Evolutionary conservation across 164 flowering plant species (phyloP).

Genomic region (Sextonia rubra): DNA sequence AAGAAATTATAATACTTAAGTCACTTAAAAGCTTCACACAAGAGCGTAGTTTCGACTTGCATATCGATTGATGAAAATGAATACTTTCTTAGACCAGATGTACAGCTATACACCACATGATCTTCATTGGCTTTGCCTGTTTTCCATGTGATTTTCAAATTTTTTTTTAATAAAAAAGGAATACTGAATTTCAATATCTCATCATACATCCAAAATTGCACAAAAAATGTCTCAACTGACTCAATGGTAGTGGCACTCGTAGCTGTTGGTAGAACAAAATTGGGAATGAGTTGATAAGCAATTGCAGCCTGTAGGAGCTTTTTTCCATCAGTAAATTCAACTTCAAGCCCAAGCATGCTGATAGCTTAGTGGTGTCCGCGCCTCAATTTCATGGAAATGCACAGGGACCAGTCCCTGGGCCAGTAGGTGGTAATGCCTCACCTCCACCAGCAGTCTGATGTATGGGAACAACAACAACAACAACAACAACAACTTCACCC

Average conservation of each 20-base stretch:
- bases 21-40: background rate
- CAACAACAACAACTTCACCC: background rate
- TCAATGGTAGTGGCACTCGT: no score
- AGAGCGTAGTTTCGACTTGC: background rate
- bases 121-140: no score
- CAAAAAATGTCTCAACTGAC: no score
- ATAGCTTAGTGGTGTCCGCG: background rate
- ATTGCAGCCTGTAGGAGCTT: background rate
- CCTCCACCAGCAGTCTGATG: no score
- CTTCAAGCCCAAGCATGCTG: background rate
- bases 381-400: background rate
- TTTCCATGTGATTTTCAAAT: no score
- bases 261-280: no score
- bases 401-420: no score
- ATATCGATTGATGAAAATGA: background rate
- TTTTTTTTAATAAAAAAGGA: no score
- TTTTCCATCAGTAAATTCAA: background rate
- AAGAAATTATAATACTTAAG: background rate
- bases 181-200: background rate
- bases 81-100: background rate
- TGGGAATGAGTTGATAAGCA: background rate
- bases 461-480: no score
- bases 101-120: background rate
- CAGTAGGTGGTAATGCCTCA: no score
- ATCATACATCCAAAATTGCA: background rate